A percentile compares a stretch with the other conserved stretches of the same genome.
These are phyloP conservation scores for Neurospora hispaniola DNA, from an alignment of 495 filamentous ascomycete species.

Conservation along the genomic window DNA sequence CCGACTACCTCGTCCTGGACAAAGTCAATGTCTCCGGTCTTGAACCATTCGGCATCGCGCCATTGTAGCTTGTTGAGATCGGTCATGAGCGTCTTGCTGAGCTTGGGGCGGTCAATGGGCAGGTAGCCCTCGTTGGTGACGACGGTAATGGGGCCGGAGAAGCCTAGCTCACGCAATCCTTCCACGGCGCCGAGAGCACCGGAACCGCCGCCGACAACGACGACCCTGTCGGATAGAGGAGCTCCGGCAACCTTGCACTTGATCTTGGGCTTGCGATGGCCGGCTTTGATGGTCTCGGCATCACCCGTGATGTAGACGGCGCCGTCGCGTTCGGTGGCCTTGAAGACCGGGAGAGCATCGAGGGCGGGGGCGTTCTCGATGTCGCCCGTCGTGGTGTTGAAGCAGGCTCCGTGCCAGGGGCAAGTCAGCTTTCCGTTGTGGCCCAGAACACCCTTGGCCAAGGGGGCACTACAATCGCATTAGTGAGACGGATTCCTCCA, in stretches of 20 bases:
- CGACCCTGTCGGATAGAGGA: slow-evolving; percentile 56
- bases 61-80: slow-evolving; percentile 68
- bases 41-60: slow-evolving; percentile 67
- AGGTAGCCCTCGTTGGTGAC: slow-evolving; percentile 75
- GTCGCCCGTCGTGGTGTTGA: slow-evolving; percentile 78
- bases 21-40: slow-evolving; percentile 59
- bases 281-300: slow-evolving; percentile 67
- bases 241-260: slow-evolving; percentile 47
- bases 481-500: background rate
- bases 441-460: slow-evolving; percentile 73
- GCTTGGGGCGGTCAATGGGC: slow-evolving; percentile 88
- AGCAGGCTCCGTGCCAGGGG: slow-evolving; percentile 96
- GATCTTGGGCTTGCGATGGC: slow-evolving; percentile 58
- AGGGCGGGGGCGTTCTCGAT: slow-evolving; percentile 90
- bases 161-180: slow-evolving; percentile 69
- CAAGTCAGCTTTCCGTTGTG: slow-evolving; percentile 78
- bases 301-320: slow-evolving; percentile 77
- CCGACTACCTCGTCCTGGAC: slow-evolving; percentile 61
- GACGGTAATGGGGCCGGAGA: slow-evolving; percentile 69
- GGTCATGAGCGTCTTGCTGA: slow-evolving; percentile 87
- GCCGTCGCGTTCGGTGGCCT: slow-evolving; percentile 65
- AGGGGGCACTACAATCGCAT: slow-evolving; percentile 43
- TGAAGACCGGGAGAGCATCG: slow-evolving; percentile 71
- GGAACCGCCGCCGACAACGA: slow-evolving; percentile 85
- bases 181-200: slow-evolving; percentile 73